Conservation (phyloP, 441 rosid species). For the Gossypium schwendimanii region DNA sequence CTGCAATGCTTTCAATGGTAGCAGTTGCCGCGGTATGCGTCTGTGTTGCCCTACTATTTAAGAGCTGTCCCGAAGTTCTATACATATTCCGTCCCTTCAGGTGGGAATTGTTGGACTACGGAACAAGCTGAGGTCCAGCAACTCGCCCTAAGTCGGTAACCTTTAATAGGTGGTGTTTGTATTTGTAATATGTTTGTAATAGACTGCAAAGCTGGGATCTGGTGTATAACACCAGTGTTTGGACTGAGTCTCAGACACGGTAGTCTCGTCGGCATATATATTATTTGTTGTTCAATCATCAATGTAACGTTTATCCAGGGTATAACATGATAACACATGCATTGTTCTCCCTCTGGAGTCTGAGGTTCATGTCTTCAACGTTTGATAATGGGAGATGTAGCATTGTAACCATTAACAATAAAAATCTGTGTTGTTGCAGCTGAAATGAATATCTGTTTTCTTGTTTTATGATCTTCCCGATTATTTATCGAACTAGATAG, state of each 20-base stretch:
- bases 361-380: neutral
- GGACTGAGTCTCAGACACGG: neutral
- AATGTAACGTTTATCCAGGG: neutral
- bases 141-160: neutral
- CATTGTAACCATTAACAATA: neutral
- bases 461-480: neutral
- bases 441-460: neutral
- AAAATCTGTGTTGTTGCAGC: neutral
- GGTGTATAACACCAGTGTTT: neutral
- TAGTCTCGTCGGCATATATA: neutral
- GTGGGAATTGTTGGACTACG: slow-evolving; percentile 81
- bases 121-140: slow-evolving; percentile 46
- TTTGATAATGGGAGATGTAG: neutral
- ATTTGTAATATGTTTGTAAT: neutral
- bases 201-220: neutral
- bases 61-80: slow-evolving; percentile 87
- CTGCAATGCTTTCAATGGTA: slow-evolving; percentile 91
- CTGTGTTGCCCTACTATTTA: slow-evolving; percentile 89
- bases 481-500: neutral
- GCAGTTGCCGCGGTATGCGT: slow-evolving; percentile 90
- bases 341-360: neutral
- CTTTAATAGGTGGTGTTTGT: slow-evolving; percentile 1
- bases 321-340: neutral
- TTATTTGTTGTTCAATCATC: neutral
- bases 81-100: slow-evolving; percentile 82